Evolutionary conservation across 2,329 filamentous ascomycete genomes (phyloP).

Genomic region (Xylariaceae sp.): DNA sequence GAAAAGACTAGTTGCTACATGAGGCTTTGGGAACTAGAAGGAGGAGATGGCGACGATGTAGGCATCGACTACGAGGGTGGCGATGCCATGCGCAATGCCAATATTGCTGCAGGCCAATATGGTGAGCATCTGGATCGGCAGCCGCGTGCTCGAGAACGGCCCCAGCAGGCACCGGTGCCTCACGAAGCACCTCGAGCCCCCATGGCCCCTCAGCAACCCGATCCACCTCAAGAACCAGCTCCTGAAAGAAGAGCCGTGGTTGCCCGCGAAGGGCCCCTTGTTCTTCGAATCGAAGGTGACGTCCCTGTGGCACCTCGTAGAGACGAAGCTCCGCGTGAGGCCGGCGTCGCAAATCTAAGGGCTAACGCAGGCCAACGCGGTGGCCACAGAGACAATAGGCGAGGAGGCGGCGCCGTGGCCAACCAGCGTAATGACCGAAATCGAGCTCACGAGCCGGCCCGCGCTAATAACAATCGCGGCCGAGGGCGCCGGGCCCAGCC

Average conservation of each 20-base stretch:
- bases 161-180: slow-evolving; percentile 1
- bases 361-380: slow-evolving; percentile 31
- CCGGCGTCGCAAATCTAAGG: slow-evolving; percentile 23
- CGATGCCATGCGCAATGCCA: slow-evolving; percentile 19
- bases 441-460: slow-evolving; percentile 26
- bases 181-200: slow-evolving; percentile 25
- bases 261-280: slow-evolving; percentile 54
- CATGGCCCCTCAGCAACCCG: slow-evolving; percentile 9
- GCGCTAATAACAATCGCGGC: slow-evolving; percentile 5
- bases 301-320: slow-evolving; percentile 27
- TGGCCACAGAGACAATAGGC: slow-evolving; percentile 31
- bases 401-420: slow-evolving; percentile 24
- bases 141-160: slow-evolving; percentile 18
- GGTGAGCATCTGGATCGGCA: slow-evolving; percentile 28
- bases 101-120: slow-evolving; percentile 22
- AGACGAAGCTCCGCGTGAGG: slow-evolving; percentile 26
- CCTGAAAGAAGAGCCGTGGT: slow-evolving; percentile 40
- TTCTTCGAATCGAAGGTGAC: slow-evolving; percentile 49
- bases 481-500: slow-evolving; percentile 16
- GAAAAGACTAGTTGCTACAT: slow-evolving; percentile 67
- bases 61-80: slow-evolving; percentile 44
- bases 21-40: slow-evolving; percentile 85
- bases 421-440: slow-evolving; percentile 30
- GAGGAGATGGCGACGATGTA: slow-evolving; percentile 63
- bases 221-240: slow-evolving; percentile 28